Conservation (phyloP, 306 rosid species). For the Trifolium repens region DNA sequence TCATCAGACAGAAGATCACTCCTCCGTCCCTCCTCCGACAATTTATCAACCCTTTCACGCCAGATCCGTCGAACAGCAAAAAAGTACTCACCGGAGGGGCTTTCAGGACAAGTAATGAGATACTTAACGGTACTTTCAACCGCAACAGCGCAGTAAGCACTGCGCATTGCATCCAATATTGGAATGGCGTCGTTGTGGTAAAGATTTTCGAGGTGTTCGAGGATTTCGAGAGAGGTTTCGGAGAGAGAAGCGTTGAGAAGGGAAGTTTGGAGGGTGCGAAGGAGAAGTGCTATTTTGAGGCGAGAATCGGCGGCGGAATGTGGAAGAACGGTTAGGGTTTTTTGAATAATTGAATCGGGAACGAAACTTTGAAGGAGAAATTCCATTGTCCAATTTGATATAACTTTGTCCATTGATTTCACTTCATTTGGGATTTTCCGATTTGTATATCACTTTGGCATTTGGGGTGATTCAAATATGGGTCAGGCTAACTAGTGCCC, state of each 20-base stretch:
- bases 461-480: no score
- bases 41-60: conserved; percentile 52
- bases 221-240: conserved; percentile 51
- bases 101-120: conserved; percentile 42
- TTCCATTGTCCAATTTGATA: conserved; percentile 66
- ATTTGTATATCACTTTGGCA: no score
- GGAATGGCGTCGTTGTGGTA: conserved; percentile 40
- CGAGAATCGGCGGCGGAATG: conserved; percentile 55
- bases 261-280: conserved; percentile 58
- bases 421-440: no score
- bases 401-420: conserved; percentile 47
- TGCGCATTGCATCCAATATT: conserved; percentile 44
- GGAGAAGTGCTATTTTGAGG: conserved; percentile 63
- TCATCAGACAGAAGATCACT: conserved; percentile 50
- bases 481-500: no score
- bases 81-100: conserved; percentile 44
- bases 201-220: conserved; percentile 62
- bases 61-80: conserved; percentile 64
- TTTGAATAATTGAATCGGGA: conserved; percentile 39
- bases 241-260: conserved; percentile 47
- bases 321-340: conserved; percentile 48
- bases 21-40: conserved; percentile 38
- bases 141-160: conserved; percentile 75
- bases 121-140: conserved; percentile 71
- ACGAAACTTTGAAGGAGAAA: conserved; percentile 59